Evolutionary conservation across 352 stramenopile genomes (phyloP).

Genomic region (Phytophthora citrophthora): DNA sequence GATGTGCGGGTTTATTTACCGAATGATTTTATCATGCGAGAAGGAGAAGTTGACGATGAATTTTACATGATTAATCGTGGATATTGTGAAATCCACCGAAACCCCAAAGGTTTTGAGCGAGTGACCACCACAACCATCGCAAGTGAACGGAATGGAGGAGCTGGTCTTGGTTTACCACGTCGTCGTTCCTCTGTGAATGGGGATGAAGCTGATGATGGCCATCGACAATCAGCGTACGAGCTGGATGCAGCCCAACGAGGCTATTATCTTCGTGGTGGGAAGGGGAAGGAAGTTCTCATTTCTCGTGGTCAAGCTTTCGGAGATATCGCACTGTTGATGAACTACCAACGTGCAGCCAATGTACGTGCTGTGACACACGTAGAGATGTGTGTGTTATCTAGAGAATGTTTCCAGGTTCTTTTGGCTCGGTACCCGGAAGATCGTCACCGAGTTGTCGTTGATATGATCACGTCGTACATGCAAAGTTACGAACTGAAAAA

Average conservation of each 20-base stretch:
- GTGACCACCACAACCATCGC: conserved; percentile 19
- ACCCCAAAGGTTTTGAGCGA: conserved; percentile 39
- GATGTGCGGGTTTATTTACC: conserved; percentile 72
- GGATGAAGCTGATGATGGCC: conserved; percentile 8
- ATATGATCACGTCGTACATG: conserved; percentile 43
- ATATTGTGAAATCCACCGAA: conserved; percentile 47
- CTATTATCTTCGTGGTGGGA: conserved; percentile 16
- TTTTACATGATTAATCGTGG: conserved; percentile 80
- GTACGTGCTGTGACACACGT: conserved; percentile 55
- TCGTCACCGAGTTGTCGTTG: conserved; percentile 32
- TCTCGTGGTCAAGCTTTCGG: conserved; percentile 49
- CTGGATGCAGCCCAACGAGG: conserved; percentile 25
- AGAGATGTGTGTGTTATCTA: conserved; percentile 57
- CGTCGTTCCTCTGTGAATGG: conserved; percentile 2
- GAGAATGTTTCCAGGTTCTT: conserved; percentile 46
- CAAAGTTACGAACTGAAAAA: conserved; percentile 32
- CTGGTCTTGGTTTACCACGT: conserved; percentile 10
- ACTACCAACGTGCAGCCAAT: conserved; percentile 52
- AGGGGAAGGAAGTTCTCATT: conserved; percentile 15
- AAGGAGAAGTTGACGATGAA: conserved; percentile 61
- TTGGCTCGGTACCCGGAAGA: conserved; percentile 44
- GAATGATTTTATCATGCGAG: conserved; percentile 75
- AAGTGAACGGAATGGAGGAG: not conserved
- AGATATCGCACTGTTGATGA: conserved; percentile 61
- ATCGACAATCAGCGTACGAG: conserved; percentile 28